Evolutionary conservation across 352 stramenopile species (phyloP), one percentile per base, ranked within the genome.

Genomic region (Pythium aquatile): DNA sequence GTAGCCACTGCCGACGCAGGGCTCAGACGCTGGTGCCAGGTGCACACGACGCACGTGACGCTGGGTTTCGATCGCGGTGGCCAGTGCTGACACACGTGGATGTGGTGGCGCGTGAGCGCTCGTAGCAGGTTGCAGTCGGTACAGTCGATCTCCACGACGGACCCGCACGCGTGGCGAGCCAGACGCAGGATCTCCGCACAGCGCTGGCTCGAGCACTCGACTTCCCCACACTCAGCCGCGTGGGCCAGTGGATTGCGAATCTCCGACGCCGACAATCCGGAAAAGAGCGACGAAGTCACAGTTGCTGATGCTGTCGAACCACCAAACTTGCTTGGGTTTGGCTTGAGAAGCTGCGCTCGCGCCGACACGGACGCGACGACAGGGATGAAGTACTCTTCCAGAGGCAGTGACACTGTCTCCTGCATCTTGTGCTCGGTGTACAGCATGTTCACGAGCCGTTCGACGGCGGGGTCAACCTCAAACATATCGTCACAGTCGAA

Each of bases 81-180:
- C 35, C 54, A 59, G 7, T 24, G 33, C 20, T 59, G 13, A 20
- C 54, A 59, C 1, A 49, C 37, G 54, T 59, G 54, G 32, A 59
- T 20, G 35, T 51, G 54, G 54, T 59, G 54, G 16, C 54, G 54
- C 20, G 54, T 59, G 35, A 59, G 33, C 1, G 54, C 54, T 33
- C 29, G 35, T 3, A 58, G 33, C 6, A 58, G n/a, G 13, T 32
- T 47, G 52, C 52, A 58, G 20, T 58, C 52, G 3, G 1, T 35
- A 32, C 52, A 58, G 5, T 20, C n/a, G 33, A 32, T n/a, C 13
- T 44, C 30, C 5, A 40, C 16, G 10, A 10, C 16, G 8, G 28
- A 20, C 14, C 3, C 51, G 9, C 37, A 40, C n/a, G 54, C 16
- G 35, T 59, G 54, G 1, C 40, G n/a, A 0, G 9, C 35, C 11